Evolutionary conservation across 108 stramenopile genomes (phyloP).

Genomic region (Skeletonema tropicum): DNA sequence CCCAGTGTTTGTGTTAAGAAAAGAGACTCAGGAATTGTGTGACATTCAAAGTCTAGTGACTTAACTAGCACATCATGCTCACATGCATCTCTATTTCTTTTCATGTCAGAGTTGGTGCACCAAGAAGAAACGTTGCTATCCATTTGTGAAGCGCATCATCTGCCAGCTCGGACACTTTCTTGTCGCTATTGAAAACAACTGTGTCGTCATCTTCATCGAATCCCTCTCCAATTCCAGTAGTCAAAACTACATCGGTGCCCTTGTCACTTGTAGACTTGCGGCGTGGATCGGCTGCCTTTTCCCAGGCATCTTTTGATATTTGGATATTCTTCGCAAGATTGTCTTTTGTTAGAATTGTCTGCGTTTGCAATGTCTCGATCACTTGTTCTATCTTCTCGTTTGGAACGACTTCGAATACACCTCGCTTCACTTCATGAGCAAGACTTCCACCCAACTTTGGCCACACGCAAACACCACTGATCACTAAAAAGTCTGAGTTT

Average conservation of each 20-base stretch:
- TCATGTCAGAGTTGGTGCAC: conserved; percentile 44
- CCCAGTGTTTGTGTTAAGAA: too few species aligned
- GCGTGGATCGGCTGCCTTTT: conserved; percentile 2
- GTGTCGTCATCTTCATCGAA: conserved; percentile 83
- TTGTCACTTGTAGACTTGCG: not conserved
- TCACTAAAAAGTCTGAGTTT: conserved; percentile 72
- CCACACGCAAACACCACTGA: conserved; percentile 72
- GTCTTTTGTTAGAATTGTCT: conserved; percentile 54
- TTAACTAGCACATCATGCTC: too few species aligned
- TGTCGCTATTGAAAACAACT: conserved; percentile 69
- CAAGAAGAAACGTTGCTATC: conserved; percentile 79
- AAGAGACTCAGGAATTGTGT: too few species aligned
- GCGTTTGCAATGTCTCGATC: conserved; percentile 55
- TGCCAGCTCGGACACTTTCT: conserved; percentile 71
- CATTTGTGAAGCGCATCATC: conserved; percentile 79
- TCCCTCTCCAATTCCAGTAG: conserved; percentile 68
- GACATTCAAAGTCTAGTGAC: too few species aligned
- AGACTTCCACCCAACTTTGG: conserved; percentile 53
- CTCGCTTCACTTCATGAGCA: conserved; percentile 60
- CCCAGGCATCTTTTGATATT: conserved; percentile 62
- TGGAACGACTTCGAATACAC: conserved; percentile 69
- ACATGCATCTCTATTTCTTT: not conserved
- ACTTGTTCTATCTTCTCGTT: conserved; percentile 41
- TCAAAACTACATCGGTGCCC: conserved; percentile 20
- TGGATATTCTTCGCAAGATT: conserved; percentile 56